Percentiles rank a stretch among this genome's conserved stretches.
Conservation (phyloP, 768 basidiomycete species). For the Naganishia randhawae region DNA sequence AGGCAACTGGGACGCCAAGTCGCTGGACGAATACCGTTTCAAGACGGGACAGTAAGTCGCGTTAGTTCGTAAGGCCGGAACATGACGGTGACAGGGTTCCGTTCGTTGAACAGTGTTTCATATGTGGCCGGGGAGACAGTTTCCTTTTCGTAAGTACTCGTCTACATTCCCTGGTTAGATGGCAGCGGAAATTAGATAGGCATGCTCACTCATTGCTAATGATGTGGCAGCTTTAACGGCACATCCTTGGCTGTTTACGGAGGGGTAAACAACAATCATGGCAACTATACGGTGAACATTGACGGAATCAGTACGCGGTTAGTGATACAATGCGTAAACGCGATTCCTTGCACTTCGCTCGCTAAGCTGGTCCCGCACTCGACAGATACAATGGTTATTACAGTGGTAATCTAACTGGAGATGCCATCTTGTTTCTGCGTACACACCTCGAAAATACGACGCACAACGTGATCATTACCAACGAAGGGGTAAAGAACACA, state of each 20-base stretch:
- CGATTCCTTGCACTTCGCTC: neutral
- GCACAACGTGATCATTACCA: constrained; percentile 15
- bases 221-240: constrained; percentile 6
- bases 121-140: neutral
- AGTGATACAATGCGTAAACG: neutral
- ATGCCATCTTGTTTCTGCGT: neutral
- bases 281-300: constrained; percentile 14
- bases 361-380: neutral
- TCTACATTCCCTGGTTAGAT: neutral
- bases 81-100: neutral
- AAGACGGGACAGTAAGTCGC: neutral
- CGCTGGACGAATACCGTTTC: neutral
- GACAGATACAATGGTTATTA: neutral
- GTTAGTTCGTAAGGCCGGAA: too few species aligned
- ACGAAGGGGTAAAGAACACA: neutral
- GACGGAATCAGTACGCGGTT: constrained; percentile 14
- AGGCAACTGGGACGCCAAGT: neutral
- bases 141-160: constrained; percentile 3
- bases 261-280: constrained; percentile 25
- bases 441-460: constrained; percentile 6
- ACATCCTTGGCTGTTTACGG: constrained; percentile 19
- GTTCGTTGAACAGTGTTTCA: neutral
- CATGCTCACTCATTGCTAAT: too few species aligned
- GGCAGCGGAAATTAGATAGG: neutral
- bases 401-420: neutral